Evolutionary conservation across 2,329 filamentous ascomycete genomes (phyloP).

Genomic region (Aspergillus pseudonomiae): DNA sequence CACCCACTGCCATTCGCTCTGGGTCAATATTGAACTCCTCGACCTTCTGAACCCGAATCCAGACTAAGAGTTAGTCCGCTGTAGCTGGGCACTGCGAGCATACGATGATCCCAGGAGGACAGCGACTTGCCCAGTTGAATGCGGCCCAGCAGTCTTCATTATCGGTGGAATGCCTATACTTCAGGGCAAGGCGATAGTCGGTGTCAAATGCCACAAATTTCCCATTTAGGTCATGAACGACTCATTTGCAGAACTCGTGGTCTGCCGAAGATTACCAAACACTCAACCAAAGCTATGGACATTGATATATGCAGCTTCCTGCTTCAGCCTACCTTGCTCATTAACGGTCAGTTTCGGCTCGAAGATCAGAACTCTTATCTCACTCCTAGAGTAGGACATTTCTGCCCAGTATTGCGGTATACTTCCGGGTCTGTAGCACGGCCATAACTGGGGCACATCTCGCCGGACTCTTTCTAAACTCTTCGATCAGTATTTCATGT

Average conservation of each 20-base stretch:
- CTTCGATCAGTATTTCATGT: conserved; percentile 46
- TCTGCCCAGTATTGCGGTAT: conserved; percentile 44
- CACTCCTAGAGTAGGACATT: conserved; percentile 42
- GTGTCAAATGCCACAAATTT: conserved; percentile 48
- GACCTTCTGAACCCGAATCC: conserved; percentile 36
- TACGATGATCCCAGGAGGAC: background rate
- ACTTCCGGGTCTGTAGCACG: conserved; percentile 40
- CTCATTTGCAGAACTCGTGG: conserved; percentile 45
- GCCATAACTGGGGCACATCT: conserved; percentile 44
- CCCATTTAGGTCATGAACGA: conserved; percentile 42
- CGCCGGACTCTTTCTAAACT: conserved; percentile 43
- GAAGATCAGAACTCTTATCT: conserved; percentile 46
- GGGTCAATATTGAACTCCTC: conserved; percentile 39
- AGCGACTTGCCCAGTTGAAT: conserved; percentile 41
- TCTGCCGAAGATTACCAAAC: conserved; percentile 45
- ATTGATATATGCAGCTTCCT: conserved; percentile 46
- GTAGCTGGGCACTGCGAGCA: background rate
- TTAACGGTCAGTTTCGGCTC: conserved; percentile 34
- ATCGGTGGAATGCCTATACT: conserved; percentile 41
- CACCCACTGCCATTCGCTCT: conserved; percentile 41
- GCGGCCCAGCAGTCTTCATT: conserved; percentile 46
- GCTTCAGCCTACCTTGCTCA: conserved; percentile 29
- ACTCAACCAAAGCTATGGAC: conserved; percentile 49
- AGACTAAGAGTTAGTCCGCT: conserved; percentile 10
- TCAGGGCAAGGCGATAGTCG: conserved; percentile 47